Base-by-base conservation (phyloP, 2,329 filamentous ascomycete species). In the Ceratocystis papillata region DNA sequence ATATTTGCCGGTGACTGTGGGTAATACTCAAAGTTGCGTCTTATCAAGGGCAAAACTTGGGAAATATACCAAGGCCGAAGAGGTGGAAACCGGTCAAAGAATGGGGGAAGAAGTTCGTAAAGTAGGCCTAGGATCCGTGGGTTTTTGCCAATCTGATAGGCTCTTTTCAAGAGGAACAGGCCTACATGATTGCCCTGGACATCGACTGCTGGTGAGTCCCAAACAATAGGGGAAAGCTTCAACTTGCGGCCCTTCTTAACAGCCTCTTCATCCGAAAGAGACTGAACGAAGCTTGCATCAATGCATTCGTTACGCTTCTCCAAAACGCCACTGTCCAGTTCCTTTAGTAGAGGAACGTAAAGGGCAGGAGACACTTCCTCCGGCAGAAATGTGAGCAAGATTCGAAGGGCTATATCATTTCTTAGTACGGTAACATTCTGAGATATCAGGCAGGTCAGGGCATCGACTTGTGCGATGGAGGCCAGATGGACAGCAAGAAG, bases 321-420 rank as follows among this genome's bases (percentile, higher is more conserved):
- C 50, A 81, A 76, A 22, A 79, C 74, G 63, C 77, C 78, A 3
- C 76, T 76, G 50, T 77, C 79, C 68, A 91, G 76, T 64, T 84
- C 80, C 70, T 81, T 75, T 20, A 91, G 72, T 63, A 89, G 81
- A 15, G 77, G 77, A 20, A 83, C 77, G 72, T 92, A 92, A 59
- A 78, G 73, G n/a, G 75, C 75, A 4, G 89, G 84, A 4, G 82
- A 81, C 4, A 84, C 72, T 55, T 82, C 86, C 74, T 93, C 89
- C 30, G 90, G 90, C 0, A 95, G 79, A 72, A 87, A 89, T 22
- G 87, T 89, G 59, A 95, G 80, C 25, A 95, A 76, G 64, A 94
- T 85, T 57, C 87, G 85, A 67, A 94, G 79, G 28, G 89, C 73
- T 15, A 90, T 77, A 66, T 88, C 83, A 57, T 82, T 80, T 33